phyloP scores from a whole-genome alignment of 2,329 filamentous ascomycete genomes.

The Spiromastix sp. region DNA sequence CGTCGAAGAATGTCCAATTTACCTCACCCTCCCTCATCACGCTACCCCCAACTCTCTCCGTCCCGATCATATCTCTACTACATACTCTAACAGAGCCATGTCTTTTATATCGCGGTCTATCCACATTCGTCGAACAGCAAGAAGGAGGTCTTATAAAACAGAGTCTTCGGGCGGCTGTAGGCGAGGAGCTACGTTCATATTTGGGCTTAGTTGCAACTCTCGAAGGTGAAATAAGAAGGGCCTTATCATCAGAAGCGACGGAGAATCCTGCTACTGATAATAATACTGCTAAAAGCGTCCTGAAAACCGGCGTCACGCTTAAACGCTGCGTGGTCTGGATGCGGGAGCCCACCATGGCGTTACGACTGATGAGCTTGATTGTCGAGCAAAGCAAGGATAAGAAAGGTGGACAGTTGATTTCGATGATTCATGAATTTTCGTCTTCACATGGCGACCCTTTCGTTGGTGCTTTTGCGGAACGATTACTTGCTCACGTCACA shows the following conservation, averaged over 20 bases:
- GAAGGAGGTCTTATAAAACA: conserved; percentile 82
- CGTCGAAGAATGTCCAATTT: conserved; percentile 75
- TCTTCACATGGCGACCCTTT: conserved; percentile 92
- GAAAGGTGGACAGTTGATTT: conserved; percentile 85
- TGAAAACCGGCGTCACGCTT: conserved; percentile 81
- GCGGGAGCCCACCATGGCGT: conserved; percentile 87
- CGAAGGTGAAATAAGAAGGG: conserved; percentile 81
- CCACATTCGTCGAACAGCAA: conserved; percentile 69
- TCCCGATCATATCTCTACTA: conserved; percentile 75
- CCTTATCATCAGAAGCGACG: conserved; percentile 59
- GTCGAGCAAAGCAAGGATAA: conserved; percentile 75
- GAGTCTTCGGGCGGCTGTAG: conserved; percentile 79
- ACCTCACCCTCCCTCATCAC: conserved; percentile 57
- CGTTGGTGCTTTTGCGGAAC: conserved; percentile 84
- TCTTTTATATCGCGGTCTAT: conserved; percentile 73
- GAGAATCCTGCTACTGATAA: conserved; percentile 35
- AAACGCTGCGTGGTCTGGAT: conserved; percentile 98
- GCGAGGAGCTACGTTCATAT: conserved; percentile 77
- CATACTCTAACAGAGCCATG: conserved; percentile 89
- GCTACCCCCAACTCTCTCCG: conserved; percentile 67
- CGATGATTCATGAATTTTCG: conserved; percentile 85
- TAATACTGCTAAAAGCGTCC: conserved; percentile 58
- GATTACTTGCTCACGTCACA: conserved; percentile 76
- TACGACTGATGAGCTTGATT: conserved; percentile 87
- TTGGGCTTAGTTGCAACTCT: conserved; percentile 82